Evolutionary conservation across 2,329 filamentous ascomycete genomes (phyloP).

Genomic region (Macrophomina pseudophaseolina): DNA sequence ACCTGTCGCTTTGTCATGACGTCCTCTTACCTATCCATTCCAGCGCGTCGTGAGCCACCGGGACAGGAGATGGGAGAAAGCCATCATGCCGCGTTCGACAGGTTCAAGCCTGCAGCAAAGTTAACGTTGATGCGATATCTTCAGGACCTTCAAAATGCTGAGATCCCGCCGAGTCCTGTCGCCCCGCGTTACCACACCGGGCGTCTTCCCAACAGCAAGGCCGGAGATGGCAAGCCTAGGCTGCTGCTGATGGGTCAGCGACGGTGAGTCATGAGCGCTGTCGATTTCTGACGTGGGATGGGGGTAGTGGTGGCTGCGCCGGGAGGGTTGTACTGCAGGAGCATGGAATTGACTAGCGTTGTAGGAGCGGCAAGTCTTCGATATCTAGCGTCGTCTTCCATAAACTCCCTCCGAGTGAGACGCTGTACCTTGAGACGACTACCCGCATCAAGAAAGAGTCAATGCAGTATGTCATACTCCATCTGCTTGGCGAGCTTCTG

Average conservation of each 20-base stretch:
- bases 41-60: constrained; percentile 32
- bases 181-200: constrained; percentile 49
- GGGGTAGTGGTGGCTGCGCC: background rate
- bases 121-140: constrained; percentile 51
- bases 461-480: constrained; percentile 73
- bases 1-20: constrained; percentile 36
- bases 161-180: constrained; percentile 44
- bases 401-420: constrained; percentile 95
- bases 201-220: constrained; percentile 54
- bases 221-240: constrained; percentile 73
- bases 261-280: constrained; percentile 63
- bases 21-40: constrained; percentile 34
- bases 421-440: constrained; percentile 92
- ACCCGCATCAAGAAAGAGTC: constrained; percentile 92
- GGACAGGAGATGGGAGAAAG: constrained; percentile 31
- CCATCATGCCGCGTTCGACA: constrained; percentile 36
- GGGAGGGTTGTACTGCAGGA: constrained; percentile 11
- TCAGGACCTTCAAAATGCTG: constrained; percentile 49
- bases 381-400: constrained; percentile 99
- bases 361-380: constrained; percentile 94
- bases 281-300: constrained; percentile 13
- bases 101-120: constrained; percentile 45
- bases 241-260: constrained; percentile 93
- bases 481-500: background rate
- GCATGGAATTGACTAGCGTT: constrained; percentile 23